Evolutionary conservation across 2,329 filamentous ascomycete genomes (phyloP).

Genomic region (Kalaharituber pfeilii): DNA sequence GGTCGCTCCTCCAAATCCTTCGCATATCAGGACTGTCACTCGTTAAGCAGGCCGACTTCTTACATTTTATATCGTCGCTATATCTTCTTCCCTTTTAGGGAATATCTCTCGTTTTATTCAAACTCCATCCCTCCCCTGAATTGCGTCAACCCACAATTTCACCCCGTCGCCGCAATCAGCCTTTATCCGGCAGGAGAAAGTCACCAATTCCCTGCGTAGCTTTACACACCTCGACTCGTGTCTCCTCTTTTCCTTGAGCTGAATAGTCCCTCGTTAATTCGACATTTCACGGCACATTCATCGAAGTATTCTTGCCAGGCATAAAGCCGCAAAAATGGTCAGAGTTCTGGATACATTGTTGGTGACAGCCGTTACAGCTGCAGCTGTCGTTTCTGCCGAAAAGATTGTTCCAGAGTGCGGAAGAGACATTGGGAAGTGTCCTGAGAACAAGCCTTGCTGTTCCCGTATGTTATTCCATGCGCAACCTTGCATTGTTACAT

Average conservation of each 20-base stretch:
- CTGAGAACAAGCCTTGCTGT: conserved; percentile 56
- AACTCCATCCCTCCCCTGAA: too few species aligned
- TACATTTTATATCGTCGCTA: not conserved
- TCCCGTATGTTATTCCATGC: conserved; percentile 44
- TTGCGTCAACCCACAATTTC: too few species aligned
- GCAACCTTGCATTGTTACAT: conserved; percentile 4
- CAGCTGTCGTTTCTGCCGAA: conserved; percentile 7
- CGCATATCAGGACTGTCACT: not conserved
- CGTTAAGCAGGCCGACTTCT: not conserved
- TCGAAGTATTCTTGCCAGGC: too few species aligned
- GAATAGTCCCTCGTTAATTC: too few species aligned
- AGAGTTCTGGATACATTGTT: conserved; percentile 14
- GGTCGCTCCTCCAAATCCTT: too few species aligned
- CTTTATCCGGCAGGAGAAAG: too few species aligned
- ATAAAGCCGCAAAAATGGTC: conserved; percentile 11
- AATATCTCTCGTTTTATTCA: not conserved
- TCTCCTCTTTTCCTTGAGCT: too few species aligned
- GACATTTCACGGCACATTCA: too few species aligned
- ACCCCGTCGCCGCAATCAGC: too few species aligned
- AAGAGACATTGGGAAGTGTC: conserved; percentile 44
- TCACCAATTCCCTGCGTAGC: too few species aligned
- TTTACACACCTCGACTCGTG: too few species aligned
- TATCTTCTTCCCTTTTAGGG: not conserved
- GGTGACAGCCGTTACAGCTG: conserved; percentile 7
- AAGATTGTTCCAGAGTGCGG: conserved; percentile 22